Conservation (phyloP, 2,329 filamentous ascomycete species). For the Aspergillus awamori region DNA sequence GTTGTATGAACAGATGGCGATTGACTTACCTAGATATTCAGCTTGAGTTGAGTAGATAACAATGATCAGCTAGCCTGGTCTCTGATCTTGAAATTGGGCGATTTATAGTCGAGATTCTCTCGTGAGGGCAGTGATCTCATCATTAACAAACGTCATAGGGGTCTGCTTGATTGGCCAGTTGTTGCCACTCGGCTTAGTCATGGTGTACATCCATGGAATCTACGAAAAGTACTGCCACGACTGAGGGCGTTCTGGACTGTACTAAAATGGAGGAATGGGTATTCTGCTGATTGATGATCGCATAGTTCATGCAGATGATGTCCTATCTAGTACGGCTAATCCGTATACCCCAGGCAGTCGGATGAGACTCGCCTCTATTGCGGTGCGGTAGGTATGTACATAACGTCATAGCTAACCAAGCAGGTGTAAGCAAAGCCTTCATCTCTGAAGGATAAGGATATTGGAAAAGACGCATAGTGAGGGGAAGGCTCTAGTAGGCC, state of each 20-base stretch:
- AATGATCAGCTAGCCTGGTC: neutral
- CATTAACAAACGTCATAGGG: slow-evolving; percentile 8
- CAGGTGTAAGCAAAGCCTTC: neutral
- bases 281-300: neutral
- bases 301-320: neutral
- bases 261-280: no score
- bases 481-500: neutral
- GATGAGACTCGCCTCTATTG: neutral
- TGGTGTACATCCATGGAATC: neutral
- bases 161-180: neutral
- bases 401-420: neutral
- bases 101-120: neutral
- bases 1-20: no score
- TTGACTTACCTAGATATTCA: neutral
- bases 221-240: no score
- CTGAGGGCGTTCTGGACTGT: no score
- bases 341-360: neutral
- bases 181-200: slow-evolving; percentile 2
- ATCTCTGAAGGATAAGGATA: neutral
- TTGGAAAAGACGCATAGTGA: neutral
- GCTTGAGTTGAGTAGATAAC: neutral
- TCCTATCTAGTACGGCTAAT: no score
- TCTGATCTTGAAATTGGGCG: neutral
- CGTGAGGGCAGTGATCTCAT: slow-evolving; percentile 7
- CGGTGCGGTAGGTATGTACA: slow-evolving; percentile 2